Conservation (phyloP, 202 grass and related monocot species). For the Cymbopogon flexuosus region DNA sequence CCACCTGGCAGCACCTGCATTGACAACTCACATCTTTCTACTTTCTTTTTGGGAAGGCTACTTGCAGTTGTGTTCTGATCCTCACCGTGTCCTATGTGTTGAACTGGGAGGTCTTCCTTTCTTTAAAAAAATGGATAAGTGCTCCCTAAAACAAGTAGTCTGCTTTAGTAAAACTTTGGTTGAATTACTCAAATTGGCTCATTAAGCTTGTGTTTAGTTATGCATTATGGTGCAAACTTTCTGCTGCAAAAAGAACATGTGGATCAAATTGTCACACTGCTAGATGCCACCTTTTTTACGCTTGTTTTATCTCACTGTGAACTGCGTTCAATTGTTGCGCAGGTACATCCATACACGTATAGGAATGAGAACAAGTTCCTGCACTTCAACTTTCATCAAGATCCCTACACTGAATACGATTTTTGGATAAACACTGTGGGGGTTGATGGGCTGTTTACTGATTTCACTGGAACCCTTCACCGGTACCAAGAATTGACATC, state of each 20-base stretch:
- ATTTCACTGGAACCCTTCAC: constrained; percentile 75
- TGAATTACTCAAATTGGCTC: background rate
- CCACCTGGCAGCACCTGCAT: background rate
- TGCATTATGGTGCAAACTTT: background rate
- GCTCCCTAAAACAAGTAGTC: background rate
- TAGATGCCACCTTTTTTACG: background rate
- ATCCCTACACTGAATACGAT: constrained; percentile 67
- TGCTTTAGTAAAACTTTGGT: background rate
- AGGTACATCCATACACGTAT: constrained; percentile 93
- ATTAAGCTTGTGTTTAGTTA: background rate
- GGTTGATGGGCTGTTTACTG: constrained; percentile 87
- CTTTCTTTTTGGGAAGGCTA: background rate
- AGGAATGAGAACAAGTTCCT: constrained; percentile 87
- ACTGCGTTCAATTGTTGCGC: constrained; percentile 11
- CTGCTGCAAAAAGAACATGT: background rate
- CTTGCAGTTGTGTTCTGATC: background rate
- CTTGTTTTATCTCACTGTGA: background rate
- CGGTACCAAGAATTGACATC: constrained; percentile 57
- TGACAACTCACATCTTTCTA: background rate
- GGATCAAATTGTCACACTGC: background rate
- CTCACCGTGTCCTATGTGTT: background rate
- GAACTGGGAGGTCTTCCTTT: background rate
- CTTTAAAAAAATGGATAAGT: background rate
- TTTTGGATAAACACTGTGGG: constrained; percentile 78
- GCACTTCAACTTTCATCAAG: constrained; percentile 85